A percentile compares a stretch with the other conserved stretches of the same genome.
Conservation (phyloP, 202 grass and related monocot species). For the Bolboschoenoplectus hybrid region DNA sequence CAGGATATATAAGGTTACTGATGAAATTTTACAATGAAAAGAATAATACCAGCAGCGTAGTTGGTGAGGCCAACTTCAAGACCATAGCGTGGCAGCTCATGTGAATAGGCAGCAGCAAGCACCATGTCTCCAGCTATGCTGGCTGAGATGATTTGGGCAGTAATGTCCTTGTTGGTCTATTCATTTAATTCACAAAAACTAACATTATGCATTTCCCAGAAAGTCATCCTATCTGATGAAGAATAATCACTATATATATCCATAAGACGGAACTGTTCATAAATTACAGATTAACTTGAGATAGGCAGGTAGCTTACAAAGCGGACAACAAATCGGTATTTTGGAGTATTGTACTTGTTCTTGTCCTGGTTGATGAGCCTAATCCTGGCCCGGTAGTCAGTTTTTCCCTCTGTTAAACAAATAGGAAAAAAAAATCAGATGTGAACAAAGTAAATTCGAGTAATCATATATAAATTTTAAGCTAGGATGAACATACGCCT, state of each 20-base stretch:
- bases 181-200: conserved; percentile 19
- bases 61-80: conserved; percentile 83
- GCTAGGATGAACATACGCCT: conserved; percentile 42
- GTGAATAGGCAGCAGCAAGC: conserved; percentile 72
- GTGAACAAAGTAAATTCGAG: background rate
- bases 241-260: background rate
- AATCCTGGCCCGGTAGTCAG: conserved; percentile 69
- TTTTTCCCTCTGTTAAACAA: conserved; percentile 60
- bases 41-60: conserved; percentile 65
- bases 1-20: background rate
- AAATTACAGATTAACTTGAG: background rate
- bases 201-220: conserved; percentile 23
- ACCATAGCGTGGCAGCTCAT: conserved; percentile 69
- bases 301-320: conserved; percentile 53
- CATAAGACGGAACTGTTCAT: background rate
- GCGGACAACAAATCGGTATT: conserved; percentile 72
- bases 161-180: conserved; percentile 77
- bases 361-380: conserved; percentile 77
- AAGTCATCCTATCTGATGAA: background rate
- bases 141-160: conserved; percentile 60
- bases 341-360: conserved; percentile 75
- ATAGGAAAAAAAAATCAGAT: background rate
- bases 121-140: conserved; percentile 71
- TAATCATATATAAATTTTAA: background rate
- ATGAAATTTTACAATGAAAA: background rate